Conservation (phyloP, 31 red algal species). For the Porphyra umbilicalis region DNA sequence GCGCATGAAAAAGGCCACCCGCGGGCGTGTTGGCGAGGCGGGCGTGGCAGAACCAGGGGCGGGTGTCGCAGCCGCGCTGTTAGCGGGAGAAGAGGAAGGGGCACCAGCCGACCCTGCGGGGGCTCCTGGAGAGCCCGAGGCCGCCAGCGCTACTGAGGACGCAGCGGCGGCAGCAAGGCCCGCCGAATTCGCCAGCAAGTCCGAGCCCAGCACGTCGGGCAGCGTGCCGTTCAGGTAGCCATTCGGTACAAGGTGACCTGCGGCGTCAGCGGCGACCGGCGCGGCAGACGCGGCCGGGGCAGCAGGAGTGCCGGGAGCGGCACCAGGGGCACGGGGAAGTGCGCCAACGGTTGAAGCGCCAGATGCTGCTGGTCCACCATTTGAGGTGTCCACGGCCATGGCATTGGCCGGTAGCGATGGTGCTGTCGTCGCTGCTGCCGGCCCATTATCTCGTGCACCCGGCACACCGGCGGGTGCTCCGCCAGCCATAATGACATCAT, state of each 20-base stretch:
- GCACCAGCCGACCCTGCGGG: background rate
- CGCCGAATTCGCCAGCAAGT: background rate
- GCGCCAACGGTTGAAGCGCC: background rate
- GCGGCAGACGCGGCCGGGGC: background rate
- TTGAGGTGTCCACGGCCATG: background rate
- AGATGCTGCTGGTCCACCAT: background rate
- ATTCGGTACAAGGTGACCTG: background rate
- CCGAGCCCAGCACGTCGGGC: background rate
- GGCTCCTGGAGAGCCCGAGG: background rate
- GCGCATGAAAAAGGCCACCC: slow-evolving; percentile 90
- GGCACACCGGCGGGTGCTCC: background rate
- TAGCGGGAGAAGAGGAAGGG: background rate
- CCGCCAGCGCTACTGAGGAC: background rate
- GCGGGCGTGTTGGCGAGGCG: slow-evolving; percentile 6
- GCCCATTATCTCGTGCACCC: background rate
- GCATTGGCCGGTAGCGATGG: background rate
- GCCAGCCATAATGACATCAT: background rate
- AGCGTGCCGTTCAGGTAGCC: background rate
- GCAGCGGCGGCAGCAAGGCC: background rate
- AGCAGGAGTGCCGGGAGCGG: no score
- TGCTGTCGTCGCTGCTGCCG: background rate
- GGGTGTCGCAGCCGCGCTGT: background rate
- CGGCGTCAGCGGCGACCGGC: background rate
- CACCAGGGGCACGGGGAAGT: background rate
- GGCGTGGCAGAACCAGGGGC: background rate